Evolutionary conservation across 768 basidiomycete species (phyloP).

Genomic region (Agrocybe chaxingu): DNA sequence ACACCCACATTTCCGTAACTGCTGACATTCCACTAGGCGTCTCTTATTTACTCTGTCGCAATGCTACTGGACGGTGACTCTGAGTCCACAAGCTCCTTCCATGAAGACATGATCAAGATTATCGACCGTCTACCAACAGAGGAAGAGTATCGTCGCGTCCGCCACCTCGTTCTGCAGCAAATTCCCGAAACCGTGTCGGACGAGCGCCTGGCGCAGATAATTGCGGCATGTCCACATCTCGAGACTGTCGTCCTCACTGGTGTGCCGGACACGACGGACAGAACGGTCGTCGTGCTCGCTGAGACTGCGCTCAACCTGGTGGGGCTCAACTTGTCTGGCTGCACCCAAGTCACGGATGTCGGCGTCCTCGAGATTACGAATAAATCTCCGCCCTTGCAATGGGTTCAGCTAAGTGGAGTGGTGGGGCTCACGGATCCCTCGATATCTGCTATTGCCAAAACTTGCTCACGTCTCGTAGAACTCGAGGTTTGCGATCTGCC

Average conservation of each 20-base stretch:
- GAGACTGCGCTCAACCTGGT: constrained; percentile 62
- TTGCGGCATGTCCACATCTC: constrained; percentile 61
- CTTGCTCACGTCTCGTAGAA: constrained; percentile 76
- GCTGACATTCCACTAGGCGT: not conserved
- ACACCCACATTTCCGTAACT: constrained; percentile 7
- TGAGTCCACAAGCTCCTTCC: constrained; percentile 33
- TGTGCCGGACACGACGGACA: constrained; percentile 65
- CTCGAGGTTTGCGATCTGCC: constrained; percentile 74
- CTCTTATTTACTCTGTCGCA: constrained; percentile 6
- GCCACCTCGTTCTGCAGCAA: constrained; percentile 54
- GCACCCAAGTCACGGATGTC: constrained; percentile 73
- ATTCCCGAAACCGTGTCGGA: constrained; percentile 44
- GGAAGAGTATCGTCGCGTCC: constrained; percentile 57
- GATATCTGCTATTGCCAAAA: constrained; percentile 68
- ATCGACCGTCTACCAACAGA: constrained; percentile 57
- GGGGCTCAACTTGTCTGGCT: constrained; percentile 74
- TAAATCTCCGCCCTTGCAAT: constrained; percentile 64
- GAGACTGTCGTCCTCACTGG: constrained; percentile 68
- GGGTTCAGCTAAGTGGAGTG: constrained; percentile 72
- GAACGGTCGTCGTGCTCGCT: constrained; percentile 63
- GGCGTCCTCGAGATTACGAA: constrained; percentile 70
- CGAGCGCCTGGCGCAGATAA: constrained; percentile 53
- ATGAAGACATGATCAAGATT: constrained; percentile 59
- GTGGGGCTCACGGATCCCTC: constrained; percentile 55
- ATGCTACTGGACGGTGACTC: constrained; percentile 25